Evolutionary conservation across 2,329 filamentous ascomycete genomes (phyloP), one percentile per base, ranked within the genome.

Genomic region (Diaporthe ilicicola): DNA sequence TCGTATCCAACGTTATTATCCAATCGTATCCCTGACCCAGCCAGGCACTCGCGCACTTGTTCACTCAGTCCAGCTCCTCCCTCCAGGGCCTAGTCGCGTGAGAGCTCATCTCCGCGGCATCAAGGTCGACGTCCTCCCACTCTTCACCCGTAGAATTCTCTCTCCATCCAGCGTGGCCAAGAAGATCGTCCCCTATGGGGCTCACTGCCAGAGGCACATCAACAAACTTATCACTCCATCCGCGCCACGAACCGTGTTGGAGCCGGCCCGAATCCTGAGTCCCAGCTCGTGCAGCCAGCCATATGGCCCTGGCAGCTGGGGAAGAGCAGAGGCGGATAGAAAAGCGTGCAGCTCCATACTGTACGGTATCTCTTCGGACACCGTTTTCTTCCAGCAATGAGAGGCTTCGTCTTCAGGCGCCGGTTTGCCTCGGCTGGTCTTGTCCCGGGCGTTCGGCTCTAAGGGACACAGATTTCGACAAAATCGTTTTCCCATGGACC

Each of bases 51-150:
- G 17, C 29, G 29, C 29, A 22, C 22, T 19, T 29, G 17, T 4
- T 13, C 4, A 19, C n/a, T 65, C 24, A 70, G 17, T 44, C 50
- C 15, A 70, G 59, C 9, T 65, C 67, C 59, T 70, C 59, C 15
- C 19, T 46, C 67, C 56, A 70, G 13, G 68, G 68, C 39, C 59
- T 46, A 1, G 68, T 42, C 9, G 59, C 51, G 24, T n/a, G 4
- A 19, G 54, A 19, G n/a, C 19, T 65, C 37, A 70, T n/a, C 22
- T 70, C 68, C 13, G 29, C 17, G 19, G 66, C 66, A n/a, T 68
- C 66, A 12, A 68, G 29, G 37, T 66, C 59, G 9, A 65, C 29
- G 22, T 70, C 59, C 37, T 65, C 68, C 68, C 61, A 54, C 6
- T 70, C 68, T 32, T 66, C 68, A 37, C n/a, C 46, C 10, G 24